phyloP scores from a whole-genome alignment of 1,284 basidiomycete genomes.

The Phenoliferia sp. region DNA sequence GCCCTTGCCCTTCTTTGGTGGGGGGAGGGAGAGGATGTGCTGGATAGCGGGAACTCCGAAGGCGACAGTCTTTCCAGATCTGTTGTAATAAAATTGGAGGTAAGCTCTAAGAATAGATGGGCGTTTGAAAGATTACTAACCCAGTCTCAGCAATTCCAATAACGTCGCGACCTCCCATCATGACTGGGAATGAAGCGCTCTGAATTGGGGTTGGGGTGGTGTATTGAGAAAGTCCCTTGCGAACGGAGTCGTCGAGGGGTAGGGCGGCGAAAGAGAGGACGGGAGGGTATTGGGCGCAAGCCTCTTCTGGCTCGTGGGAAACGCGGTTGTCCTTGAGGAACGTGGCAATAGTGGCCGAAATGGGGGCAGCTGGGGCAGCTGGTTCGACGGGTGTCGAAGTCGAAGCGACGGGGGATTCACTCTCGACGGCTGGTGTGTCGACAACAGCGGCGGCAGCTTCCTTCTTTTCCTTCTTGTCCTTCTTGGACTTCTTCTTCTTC shows the following conservation, averaged over 20 bases:
- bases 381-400: conserved; percentile 21
- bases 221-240: conserved; percentile 63
- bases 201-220: conserved; percentile 92
- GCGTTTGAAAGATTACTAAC: conserved; percentile 49
- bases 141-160: conserved; percentile 98
- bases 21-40: conserved; percentile 53
- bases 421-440: background rate
- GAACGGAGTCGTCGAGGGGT: conserved; percentile 59
- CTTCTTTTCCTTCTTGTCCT: conserved; percentile 20
- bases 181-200: conserved; percentile 67
- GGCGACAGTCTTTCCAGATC: conserved; percentile 83
- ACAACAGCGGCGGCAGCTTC: conserved; percentile 21
- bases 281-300: conserved; percentile 55
- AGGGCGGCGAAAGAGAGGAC: conserved; percentile 71
- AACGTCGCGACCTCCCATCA: conserved; percentile 48
- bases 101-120: background rate
- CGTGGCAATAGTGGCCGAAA: conserved; percentile 50
- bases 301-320: conserved; percentile 56
- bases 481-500: conserved; percentile 36
- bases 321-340: conserved; percentile 71
- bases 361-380: background rate
- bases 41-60: conserved; percentile 88
- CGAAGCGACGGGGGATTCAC: conserved; percentile 12
- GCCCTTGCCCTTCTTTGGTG: conserved; percentile 42
- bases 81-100: conserved; percentile 3